Percentiles rank a stretch among this genome's conserved stretches.
phyloP scores from a whole-genome alignment of 495 filamentous ascomycete species.

The Penicillium turbatum region DNA sequence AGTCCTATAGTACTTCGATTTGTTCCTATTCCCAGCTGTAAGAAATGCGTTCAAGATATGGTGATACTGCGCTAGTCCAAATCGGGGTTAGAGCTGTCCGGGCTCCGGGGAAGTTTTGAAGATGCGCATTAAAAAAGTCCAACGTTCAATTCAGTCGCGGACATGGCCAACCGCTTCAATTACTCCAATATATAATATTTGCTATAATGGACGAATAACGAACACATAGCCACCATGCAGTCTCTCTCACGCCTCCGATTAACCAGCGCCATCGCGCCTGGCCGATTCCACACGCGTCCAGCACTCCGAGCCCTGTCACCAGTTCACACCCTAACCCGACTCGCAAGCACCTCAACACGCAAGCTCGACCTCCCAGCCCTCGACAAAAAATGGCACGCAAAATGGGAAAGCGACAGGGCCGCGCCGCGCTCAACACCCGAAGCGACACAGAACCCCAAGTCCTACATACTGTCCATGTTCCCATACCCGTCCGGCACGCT shows the following conservation, averaged over 20 bases:
- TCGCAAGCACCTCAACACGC: constrained; percentile 23
- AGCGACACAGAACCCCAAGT: constrained; percentile 43
- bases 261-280: constrained; percentile 19
- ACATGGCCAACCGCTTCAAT: background rate
- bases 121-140: constrained; percentile 8
- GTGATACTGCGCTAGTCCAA: constrained; percentile 20
- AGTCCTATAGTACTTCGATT: too few species aligned
- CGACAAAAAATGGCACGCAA: constrained; percentile 71
- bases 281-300: constrained; percentile 19
- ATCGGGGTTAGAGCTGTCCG: constrained; percentile 21
- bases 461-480: constrained; percentile 87
- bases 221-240: constrained; percentile 25
- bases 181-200: background rate
- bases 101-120: constrained; percentile 26
- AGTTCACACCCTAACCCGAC: constrained; percentile 15
- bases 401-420: constrained; percentile 40
- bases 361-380: constrained; percentile 59
- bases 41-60: too few species aligned
- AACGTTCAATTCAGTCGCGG: background rate
- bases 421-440: constrained; percentile 7
- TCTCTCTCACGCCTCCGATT: constrained; percentile 30
- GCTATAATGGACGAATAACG: constrained; percentile 11
- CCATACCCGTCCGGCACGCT: constrained; percentile 86
- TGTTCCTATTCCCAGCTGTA: too few species aligned
- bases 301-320: constrained; percentile 12